A percentile compares a stretch with the other conserved stretches of the same genome.
phyloP scores from a whole-genome alignment of 202 grass and related monocot genomes.

The Bolboschoenoplectus hybrid region DNA sequence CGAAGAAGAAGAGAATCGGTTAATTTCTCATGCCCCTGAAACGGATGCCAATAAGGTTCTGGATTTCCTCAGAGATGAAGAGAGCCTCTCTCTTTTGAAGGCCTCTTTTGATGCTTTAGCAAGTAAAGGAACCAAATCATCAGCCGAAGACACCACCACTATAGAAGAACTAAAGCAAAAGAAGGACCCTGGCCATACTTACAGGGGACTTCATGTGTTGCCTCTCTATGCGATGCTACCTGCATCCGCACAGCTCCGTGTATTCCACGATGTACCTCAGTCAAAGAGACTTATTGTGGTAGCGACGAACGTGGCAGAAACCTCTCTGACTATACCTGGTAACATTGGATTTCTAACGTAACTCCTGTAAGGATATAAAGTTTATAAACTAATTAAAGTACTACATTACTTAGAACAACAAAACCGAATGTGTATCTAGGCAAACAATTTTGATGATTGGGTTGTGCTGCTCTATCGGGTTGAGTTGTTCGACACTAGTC shows the following conservation, averaged over 20 bases:
- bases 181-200: slow-evolving; percentile 27
- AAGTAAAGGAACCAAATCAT: slow-evolving; percentile 49
- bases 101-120: slow-evolving; percentile 76
- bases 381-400: neutral
- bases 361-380: neutral
- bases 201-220: slow-evolving; percentile 57
- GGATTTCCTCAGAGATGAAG: slow-evolving; percentile 62
- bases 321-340: slow-evolving; percentile 84
- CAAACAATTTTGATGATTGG: neutral
- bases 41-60: slow-evolving; percentile 57
- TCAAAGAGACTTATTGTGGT: slow-evolving; percentile 91
- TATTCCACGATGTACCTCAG: slow-evolving; percentile 74
- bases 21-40: slow-evolving; percentile 45
- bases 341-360: neutral
- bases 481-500: neutral
- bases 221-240: slow-evolving; percentile 95
- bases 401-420: neutral
- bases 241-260: slow-evolving; percentile 83
- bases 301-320: slow-evolving; percentile 98
- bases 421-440: neutral
- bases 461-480: neutral
- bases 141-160: slow-evolving; percentile 37
- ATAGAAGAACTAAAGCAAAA: slow-evolving; percentile 47
- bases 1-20: slow-evolving; percentile 56
- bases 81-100: slow-evolving; percentile 61